Percentiles rank a stretch among this genome's conserved stretches.
Conservation (phyloP, 306 rosid species). For the Vicia sativa region DNA sequence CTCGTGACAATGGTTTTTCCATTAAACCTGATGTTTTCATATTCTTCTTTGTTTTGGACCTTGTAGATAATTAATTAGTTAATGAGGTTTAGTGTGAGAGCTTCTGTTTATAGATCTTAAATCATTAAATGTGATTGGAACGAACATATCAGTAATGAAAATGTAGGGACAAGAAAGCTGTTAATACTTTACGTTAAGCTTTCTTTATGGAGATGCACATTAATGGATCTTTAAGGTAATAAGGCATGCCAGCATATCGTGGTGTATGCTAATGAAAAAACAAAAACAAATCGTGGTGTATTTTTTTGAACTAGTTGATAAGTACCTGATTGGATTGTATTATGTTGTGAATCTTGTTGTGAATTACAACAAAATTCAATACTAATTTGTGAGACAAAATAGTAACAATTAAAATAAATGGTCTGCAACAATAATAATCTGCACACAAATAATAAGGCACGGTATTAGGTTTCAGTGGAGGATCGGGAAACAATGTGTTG, state of each 20-base stretch:
- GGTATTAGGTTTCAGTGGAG: no score
- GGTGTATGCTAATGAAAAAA: neutral
- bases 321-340: slow-evolving; percentile 12
- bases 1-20: slow-evolving; percentile 50
- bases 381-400: no score
- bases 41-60: slow-evolving; percentile 28
- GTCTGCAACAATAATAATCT: no score
- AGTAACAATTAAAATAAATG: no score
- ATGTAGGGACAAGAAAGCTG: slow-evolving; percentile 33
- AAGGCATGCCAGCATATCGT: slow-evolving; percentile 18
- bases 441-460: no score
- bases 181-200: slow-evolving; percentile 18
- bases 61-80: slow-evolving; percentile 23
- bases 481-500: no score
- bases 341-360: no score
- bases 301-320: neutral
- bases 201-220: slow-evolving; percentile 20
- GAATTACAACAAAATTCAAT: no score
- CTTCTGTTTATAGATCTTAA: slow-evolving; percentile 17
- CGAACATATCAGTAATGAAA: slow-evolving; percentile 15
- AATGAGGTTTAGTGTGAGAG: slow-evolving; percentile 27
- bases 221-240: slow-evolving; percentile 10
- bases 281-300: neutral
- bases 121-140: slow-evolving; percentile 21
- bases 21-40: slow-evolving; percentile 6